These are phyloP conservation scores for Phytophthora pini DNA, from an alignment of 352 stramenopile species.

Conservation along the genomic window DNA sequence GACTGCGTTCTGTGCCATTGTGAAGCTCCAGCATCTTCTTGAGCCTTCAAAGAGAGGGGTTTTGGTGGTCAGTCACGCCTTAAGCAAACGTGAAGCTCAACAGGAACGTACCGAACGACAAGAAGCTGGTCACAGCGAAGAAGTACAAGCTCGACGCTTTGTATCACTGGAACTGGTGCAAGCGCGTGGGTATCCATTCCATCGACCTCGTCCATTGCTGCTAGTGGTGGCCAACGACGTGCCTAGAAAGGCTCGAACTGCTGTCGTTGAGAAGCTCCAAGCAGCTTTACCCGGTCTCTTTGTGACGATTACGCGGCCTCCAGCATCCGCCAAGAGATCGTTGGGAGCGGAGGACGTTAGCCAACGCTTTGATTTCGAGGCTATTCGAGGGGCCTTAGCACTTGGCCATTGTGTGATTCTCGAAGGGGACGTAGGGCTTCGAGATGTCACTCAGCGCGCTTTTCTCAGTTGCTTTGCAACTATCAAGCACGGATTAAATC, in stretches of 20 bases:
- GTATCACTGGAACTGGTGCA: conserved; percentile 59
- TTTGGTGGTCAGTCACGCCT: conserved; percentile 47
- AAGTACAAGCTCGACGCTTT: conserved; percentile 59
- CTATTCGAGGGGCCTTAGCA: conserved; percentile 45
- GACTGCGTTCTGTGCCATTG: conserved; percentile 49
- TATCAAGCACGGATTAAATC: conserved; percentile 70
- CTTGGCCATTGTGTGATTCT: conserved; percentile 74
- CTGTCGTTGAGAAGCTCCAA: conserved; percentile 54
- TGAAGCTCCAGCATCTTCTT: conserved; percentile 55
- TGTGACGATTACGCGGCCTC: conserved; percentile 60
- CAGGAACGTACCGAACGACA: conserved; percentile 52
- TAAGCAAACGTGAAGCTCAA: conserved; percentile 48
- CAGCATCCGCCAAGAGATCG: conserved; percentile 12
- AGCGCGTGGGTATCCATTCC: conserved; percentile 31
- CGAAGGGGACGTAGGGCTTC: conserved; percentile 79
- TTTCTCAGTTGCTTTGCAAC: conserved; percentile 71
- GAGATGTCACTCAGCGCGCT: conserved; percentile 54
- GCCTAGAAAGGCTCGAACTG: conserved; percentile 40
- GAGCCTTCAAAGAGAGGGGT: conserved; percentile 21
- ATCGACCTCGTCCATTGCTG: conserved; percentile 63
- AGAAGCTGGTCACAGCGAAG: conserved; percentile 42
- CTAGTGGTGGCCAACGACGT: conserved; percentile 78
- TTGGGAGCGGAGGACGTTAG: conserved; percentile 5
- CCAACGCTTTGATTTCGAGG: conserved; percentile 39
- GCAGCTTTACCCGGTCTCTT: conserved; percentile 74